A percentile compares a stretch with the other conserved stretches of the same genome.
These are phyloP conservation scores for Coniferiporia sulphurascens DNA, from an alignment of 1,284 basidiomycete species.

Conservation along the genomic window DNA sequence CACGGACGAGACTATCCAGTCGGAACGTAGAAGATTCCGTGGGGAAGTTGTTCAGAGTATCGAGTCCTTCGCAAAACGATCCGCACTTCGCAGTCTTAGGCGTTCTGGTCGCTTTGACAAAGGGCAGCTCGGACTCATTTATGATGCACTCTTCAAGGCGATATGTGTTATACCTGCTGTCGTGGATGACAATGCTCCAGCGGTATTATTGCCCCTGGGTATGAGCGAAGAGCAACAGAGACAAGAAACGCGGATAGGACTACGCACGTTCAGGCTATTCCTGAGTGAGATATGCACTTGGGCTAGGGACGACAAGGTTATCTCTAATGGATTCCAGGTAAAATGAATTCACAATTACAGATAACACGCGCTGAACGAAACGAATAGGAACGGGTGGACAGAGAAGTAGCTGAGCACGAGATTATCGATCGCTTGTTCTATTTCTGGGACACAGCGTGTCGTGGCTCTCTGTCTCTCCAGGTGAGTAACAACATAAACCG, in stretches of 20 bases:
- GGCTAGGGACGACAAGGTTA: conserved; percentile 94
- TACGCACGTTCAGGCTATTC: conserved; percentile 87
- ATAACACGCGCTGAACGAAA: conserved; percentile 20
- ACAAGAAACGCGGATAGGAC: conserved; percentile 84
- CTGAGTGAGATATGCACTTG: conserved; percentile 92
- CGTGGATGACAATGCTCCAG: conserved; percentile 38
- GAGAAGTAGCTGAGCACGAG: conserved; percentile 79
- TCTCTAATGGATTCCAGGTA: conserved; percentile 88
- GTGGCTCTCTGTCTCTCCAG: conserved; percentile 83
- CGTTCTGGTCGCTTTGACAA: conserved; percentile 81
- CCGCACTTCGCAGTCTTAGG: conserved; percentile 86
- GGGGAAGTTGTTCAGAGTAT: conserved; percentile 91
- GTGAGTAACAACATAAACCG: conserved; percentile 30
- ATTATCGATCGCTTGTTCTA: conserved; percentile 80
- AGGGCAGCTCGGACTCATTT: conserved; percentile 85
- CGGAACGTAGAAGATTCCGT: conserved; percentile 84
- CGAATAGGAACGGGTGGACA: conserved; percentile 70
- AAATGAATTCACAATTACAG: conserved; percentile 22
- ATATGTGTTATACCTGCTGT: conserved; percentile 77
- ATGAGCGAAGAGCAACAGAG: conserved; percentile 59
- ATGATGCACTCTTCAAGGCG: conserved; percentile 87
- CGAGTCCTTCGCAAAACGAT: conserved; percentile 94
- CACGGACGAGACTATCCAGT: conserved; percentile 91
- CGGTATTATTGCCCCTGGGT: conserved; percentile 50
- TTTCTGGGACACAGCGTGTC: conserved; percentile 82